Percentiles rank a stretch among this genome's conserved stretches.
These are phyloP conservation scores for Magnaporthiopsis rhizophila DNA, from an alignment of 2,329 filamentous ascomycete genomes.

Conservation along the genomic window DNA sequence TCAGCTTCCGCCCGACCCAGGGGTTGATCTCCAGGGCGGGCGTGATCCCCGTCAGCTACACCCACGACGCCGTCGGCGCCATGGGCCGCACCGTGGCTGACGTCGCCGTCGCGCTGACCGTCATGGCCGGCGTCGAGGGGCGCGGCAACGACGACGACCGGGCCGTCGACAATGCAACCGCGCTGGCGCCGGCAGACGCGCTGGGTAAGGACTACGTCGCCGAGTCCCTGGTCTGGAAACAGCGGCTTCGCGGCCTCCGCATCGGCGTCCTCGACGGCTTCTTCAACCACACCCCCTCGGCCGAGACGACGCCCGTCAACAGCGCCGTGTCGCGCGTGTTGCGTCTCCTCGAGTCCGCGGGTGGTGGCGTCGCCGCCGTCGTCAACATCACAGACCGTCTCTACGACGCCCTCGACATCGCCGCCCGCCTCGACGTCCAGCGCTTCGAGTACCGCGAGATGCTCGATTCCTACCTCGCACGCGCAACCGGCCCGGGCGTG, in stretches of 20 bases:
- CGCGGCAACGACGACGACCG: conserved; percentile 13
- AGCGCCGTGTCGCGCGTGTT: conserved; percentile 39
- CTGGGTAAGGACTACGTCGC: conserved; percentile 37
- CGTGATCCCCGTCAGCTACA: conserved; percentile 47
- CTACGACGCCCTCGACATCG: conserved; percentile 45
- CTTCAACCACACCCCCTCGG: conserved; percentile 41
- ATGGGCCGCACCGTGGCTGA: conserved; percentile 44
- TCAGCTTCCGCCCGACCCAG: conserved; percentile 49
- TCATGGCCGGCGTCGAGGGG: conserved; percentile 46
- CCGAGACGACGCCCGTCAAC: conserved; percentile 51
- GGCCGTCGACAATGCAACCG: conserved; percentile 39
- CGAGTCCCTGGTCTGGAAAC: conserved; percentile 4
- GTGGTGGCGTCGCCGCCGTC: conserved; percentile 33
- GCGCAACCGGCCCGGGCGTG: conserved; percentile 21
- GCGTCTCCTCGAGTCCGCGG: conserved; percentile 31
- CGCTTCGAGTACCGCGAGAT: conserved; percentile 49
- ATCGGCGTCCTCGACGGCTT: conserved; percentile 39
- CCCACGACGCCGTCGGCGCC: conserved; percentile 48
- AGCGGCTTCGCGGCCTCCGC: conserved; percentile 20
- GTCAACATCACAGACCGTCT: conserved; percentile 38
- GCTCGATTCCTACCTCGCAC: conserved; percentile 47
- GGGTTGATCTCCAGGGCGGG: conserved; percentile 42
- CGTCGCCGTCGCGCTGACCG: conserved; percentile 39
- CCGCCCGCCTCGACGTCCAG: conserved; percentile 47
- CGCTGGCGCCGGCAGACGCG: conserved; percentile 32